A percentile compares a stretch with the other conserved stretches of the same genome.
Evolutionary conservation across 192 early-diverging fungal genomes (phyloP).

Genomic region (Coemansia sp.): DNA sequence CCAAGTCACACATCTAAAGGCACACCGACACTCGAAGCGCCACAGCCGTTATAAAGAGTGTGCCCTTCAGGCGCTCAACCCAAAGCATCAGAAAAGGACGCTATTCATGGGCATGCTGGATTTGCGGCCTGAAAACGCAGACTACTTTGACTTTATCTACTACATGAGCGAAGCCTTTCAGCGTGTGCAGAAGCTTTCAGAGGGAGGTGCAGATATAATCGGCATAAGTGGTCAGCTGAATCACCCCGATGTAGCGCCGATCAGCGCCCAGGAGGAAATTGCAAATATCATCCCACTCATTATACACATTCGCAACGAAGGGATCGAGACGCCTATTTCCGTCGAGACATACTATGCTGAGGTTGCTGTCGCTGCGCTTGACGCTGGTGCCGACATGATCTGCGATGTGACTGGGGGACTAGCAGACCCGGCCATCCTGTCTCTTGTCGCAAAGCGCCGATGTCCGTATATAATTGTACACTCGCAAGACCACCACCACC

Average conservation of each 20-base stretch:
- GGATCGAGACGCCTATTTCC: constrained; percentile 72
- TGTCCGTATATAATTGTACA: constrained; percentile 96
- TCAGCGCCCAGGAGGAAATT: constrained; percentile 76
- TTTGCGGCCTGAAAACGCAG: constrained; percentile 93
- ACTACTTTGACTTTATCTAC: constrained; percentile 79
- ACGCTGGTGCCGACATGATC: constrained; percentile 89
- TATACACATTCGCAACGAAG: constrained; percentile 63
- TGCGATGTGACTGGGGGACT: constrained; percentile 91
- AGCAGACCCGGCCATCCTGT: constrained; percentile 76
- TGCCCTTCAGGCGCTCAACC: constrained; percentile 59
- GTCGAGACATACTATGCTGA: constrained; percentile 87
- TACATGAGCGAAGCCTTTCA: constrained; percentile 64
- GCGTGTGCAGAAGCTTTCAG: constrained; percentile 66
- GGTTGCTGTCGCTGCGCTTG: constrained; percentile 85
- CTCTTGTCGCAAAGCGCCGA: constrained; percentile 70
- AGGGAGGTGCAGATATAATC: constrained; percentile 84
- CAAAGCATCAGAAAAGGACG: constrained; percentile 57
- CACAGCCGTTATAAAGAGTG: constrained; percentile 20
- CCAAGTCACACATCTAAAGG: constrained; percentile 49
- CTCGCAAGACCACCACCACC: constrained; percentile 92
- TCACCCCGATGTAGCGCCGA: constrained; percentile 75
- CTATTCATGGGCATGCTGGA: constrained; percentile 96
- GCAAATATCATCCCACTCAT: constrained; percentile 86
- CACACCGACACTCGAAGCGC: constrained; percentile 1
- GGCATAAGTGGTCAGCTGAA: constrained; percentile 97